Evolutionary conservation across 2,329 filamentous ascomycete genomes (phyloP).

Genomic region (Monilinia polystroma): DNA sequence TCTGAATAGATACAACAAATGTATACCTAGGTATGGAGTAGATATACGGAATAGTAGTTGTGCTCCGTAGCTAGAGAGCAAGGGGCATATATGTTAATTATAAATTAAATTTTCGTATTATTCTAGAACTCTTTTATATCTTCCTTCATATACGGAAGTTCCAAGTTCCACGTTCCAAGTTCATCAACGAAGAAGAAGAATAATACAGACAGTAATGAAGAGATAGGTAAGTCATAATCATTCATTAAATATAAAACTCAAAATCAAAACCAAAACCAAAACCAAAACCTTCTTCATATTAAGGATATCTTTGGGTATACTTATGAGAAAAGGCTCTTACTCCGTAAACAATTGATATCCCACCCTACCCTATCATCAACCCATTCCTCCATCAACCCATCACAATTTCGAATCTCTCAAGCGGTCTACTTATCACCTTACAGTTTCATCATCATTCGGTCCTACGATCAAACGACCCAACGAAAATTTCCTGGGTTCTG

Average conservation of each 20-base stretch:
- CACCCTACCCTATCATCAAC: background rate
- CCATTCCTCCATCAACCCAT: background rate
- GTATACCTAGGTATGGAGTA: no score
- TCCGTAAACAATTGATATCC: background rate
- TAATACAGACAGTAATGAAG: background rate
- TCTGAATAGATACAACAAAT: no score
- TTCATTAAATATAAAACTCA: background rate
- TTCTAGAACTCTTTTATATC: background rate
- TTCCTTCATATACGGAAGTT: background rate
- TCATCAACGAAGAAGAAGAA: no score
- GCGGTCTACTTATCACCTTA: constrained; percentile 5
- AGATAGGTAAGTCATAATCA: background rate
- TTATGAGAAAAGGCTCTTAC: background rate
- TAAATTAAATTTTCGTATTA: background rate
- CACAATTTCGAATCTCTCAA: background rate
- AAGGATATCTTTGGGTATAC: constrained; percentile 5
- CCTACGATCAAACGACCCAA: constrained; percentile 18
- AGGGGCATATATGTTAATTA: background rate
- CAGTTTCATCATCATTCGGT: constrained; percentile 9
- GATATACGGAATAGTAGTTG: no score
- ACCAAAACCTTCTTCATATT: constrained; percentile 8
- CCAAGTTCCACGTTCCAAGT: no score
- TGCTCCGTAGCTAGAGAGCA: no score
- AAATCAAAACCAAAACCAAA: constrained; percentile 14
- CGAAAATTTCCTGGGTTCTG: constrained; percentile 13